phyloP scores from a whole-genome alignment of 139 green algal genomes.

The Chlamydomonas asymmetrica region DNA sequence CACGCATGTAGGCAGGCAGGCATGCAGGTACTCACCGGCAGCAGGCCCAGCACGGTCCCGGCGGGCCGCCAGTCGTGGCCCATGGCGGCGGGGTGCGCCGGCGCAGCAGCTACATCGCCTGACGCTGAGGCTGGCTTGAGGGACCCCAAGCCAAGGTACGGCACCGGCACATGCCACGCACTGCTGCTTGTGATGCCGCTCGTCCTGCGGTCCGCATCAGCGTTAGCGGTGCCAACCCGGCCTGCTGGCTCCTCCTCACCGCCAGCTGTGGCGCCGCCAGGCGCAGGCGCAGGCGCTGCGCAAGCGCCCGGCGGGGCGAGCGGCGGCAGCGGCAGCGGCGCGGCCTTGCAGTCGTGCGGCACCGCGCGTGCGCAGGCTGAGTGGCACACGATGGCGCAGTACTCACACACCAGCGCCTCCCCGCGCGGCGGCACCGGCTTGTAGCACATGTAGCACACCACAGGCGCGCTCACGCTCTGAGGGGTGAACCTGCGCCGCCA shows the following conservation, averaged over 20 bases:
- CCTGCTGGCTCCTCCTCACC: neutral
- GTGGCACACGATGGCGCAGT: slow-evolving; percentile 67
- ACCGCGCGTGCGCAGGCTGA: slow-evolving; percentile 48
- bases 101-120: too few species aligned
- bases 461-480: neutral
- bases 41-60: slow-evolving; percentile 15
- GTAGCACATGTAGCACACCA: slow-evolving; percentile 18
- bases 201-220: too few species aligned
- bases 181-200: neutral
- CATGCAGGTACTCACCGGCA: too few species aligned
- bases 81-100: neutral
- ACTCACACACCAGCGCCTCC: slow-evolving; percentile 38
- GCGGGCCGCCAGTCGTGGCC: slow-evolving; percentile 38
- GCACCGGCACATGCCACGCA: neutral
- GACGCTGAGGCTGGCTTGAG: neutral
- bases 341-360: slow-evolving; percentile 46
- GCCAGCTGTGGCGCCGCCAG: neutral
- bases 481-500: slow-evolving; percentile 13
- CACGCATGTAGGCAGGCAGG: too few species aligned
- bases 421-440: slow-evolving; percentile 8
- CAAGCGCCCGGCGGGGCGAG: neutral
- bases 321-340: slow-evolving; percentile 17
- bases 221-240: neutral
- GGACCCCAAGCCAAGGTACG: neutral
- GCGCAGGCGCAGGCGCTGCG: neutral